Evolutionary conservation across 1,284 basidiomycete genomes (phyloP), one percentile per base, ranked within the genome.

Genomic region (Butyriboletus appendiculatus): DNA sequence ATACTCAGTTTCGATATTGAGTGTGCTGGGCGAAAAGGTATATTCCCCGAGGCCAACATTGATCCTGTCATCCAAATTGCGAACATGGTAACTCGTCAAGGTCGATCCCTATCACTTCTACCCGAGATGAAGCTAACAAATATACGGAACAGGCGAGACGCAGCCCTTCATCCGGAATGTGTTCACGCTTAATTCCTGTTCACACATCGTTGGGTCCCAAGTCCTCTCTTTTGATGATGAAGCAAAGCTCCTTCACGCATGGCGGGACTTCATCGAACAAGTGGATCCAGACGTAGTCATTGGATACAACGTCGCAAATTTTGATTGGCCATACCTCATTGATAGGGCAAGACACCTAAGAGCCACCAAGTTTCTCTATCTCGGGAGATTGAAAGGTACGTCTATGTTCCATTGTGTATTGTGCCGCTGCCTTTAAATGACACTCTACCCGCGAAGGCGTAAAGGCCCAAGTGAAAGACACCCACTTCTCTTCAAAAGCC

Each of bases 21-120:
- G 72, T 98, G 95, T 73, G 96, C 95, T 0, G 95, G 95, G 26
- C 80, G 96, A 20, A 97, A 97, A 66, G 95, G 95, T 42, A 90
- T 97, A 60, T 98, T 98, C 66, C 95, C 95, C 0, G 96, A 98
- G 67, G 80, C 95, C 3, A 76, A 87, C 15, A 73, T 82, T 24
- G 95, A 98, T 69, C 95, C 95, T 4, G 93, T 98, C 54, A 98
- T 98, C 63, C 95, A 98, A 65, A 97, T 98, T 54, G 95, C 95
- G 1, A 96, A 94, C 68, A 97, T 98, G 95, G 95, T 98, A 1
- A 97, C 94, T 30, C 80, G 89, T 3, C 96, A 98, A 81, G 94
- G 94, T 92, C 74, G 59, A 26, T 42, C 6, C n/a, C 32, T 37
- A 11, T 22, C 18, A 16, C 16, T 32, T 39, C 28, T 38, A 10